Conservation (phyloP, 2,329 filamentous ascomycete genomes). For the Colletotrichum theobromicola region DNA sequence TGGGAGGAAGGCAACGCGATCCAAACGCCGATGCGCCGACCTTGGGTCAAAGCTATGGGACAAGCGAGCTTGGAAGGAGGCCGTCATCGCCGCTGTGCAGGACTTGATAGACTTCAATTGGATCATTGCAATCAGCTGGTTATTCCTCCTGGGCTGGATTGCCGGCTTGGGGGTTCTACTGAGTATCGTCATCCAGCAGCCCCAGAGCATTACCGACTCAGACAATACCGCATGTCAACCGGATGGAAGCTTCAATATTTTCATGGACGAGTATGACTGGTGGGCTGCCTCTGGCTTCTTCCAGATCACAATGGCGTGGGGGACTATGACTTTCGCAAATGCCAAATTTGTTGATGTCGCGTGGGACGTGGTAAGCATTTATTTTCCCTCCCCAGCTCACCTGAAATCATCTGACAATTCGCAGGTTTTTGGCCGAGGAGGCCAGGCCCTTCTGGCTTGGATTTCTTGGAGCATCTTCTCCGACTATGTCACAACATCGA, state of each 20-base stretch:
- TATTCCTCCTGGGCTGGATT: background rate
- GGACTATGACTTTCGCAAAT: slow-evolving; percentile 26
- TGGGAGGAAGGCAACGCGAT: background rate
- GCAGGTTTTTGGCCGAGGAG: slow-evolving; percentile 31
- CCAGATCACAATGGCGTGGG: slow-evolving; percentile 23
- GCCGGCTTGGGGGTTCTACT: background rate
- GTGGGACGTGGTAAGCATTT: slow-evolving; percentile 32
- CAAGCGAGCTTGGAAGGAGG: background rate
- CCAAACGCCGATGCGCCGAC: background rate
- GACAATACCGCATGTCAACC: slow-evolving; percentile 10
- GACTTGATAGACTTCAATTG: background rate
- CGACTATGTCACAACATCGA: slow-evolving; percentile 28
- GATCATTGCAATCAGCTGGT: background rate
- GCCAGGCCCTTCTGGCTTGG: slow-evolving; percentile 29
- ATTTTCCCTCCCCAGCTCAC: background rate
- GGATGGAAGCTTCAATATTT: slow-evolving; percentile 18
- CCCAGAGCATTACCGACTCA: background rate
- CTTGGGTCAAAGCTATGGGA: background rate
- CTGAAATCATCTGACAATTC: background rate
- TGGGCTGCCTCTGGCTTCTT: slow-evolving; percentile 26
- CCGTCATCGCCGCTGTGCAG: background rate
- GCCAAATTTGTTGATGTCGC: slow-evolving; percentile 32
- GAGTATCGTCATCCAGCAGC: background rate
- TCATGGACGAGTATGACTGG: background rate
- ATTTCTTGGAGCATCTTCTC: slow-evolving; percentile 32